Evolutionary conservation across 306 rosid species (phyloP), one percentile per base, ranked within the genome.

Genomic region (Dalbergia cochinchinensis): DNA sequence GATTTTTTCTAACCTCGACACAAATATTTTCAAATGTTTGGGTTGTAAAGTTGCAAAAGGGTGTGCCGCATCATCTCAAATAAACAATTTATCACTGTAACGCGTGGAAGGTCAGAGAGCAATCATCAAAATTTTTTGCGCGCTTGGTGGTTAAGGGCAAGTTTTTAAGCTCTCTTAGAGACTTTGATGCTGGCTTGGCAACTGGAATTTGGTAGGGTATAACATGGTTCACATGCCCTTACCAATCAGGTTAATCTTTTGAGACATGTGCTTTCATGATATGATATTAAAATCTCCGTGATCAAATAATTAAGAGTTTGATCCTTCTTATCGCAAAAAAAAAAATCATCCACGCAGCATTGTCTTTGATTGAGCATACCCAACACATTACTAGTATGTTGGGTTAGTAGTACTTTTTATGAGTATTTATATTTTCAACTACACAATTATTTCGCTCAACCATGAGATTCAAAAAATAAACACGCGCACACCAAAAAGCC

Each of bases 381-480:
- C 58, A 51, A 2, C 3, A 34, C 50, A 47, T 9, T 48, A 13
- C 57, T 4, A 37, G 41, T 50, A 50, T 48, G 18, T 14, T 13
- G 57, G 14, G 18, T 50, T 67, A 34, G 41, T 3, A 47, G 20
- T 34, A 26, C 31, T 2, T 26, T 60, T 2, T 59, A 53, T 71
- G 77, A 65, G 20, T 8, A 77, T 12, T 48, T 45, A 19, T 63
- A 37, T 69, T 83, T 77, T 55, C 77, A 85, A 83, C 41, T 11
- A 65, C 71, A 73, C 73, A 81, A 85, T 85, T 48, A 85, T 88
- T 78, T 85, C 47, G 34, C 41, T 14, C 78, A 80, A 82, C 85
- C 59, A 79, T 53, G 67, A 73, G 34, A 70, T 51, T 78, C 73
- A 77, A 73, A 85, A 85, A 61, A 68, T 41, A 31, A 78, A 83